Evolutionary conservation across 257 asterid genomes (phyloP).

Genomic region (Nemophila menziesii): DNA sequence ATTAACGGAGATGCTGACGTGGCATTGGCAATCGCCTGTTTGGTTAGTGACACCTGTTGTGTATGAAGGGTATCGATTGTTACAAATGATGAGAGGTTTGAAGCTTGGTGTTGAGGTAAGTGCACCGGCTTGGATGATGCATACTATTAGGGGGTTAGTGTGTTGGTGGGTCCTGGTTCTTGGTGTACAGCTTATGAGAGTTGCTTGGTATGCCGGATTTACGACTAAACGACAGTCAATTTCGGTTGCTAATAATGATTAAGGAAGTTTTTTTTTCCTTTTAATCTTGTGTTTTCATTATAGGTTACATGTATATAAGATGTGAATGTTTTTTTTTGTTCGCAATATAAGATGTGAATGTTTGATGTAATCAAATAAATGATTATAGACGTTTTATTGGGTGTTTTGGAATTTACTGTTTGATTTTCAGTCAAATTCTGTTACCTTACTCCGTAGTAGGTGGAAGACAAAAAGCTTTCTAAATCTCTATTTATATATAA

Average conservation of each 20-base stretch:
- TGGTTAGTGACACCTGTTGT: constrained; percentile 87
- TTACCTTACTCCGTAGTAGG: too few relatives aligned
- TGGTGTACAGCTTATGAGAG: constrained; percentile 94
- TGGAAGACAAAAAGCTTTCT: too few relatives aligned
- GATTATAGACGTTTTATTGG: too few relatives aligned
- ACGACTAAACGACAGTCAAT: constrained; percentile 31
- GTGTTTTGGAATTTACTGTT: too few relatives aligned
- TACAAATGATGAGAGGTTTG: constrained; percentile 91
- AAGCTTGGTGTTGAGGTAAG: constrained; percentile 68
- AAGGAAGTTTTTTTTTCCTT: background rate
- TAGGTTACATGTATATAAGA: background rate
- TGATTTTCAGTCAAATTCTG: too few relatives aligned
- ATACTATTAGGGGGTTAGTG: constrained; percentile 59
- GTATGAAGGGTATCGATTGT: constrained; percentile 68
- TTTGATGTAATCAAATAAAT: too few relatives aligned
- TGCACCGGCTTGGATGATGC: constrained; percentile 68
- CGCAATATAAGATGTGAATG: too few relatives aligned
- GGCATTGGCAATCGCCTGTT: constrained; percentile 97
- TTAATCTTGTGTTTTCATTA: background rate
- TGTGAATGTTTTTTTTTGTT: too few relatives aligned
- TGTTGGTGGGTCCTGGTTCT: constrained; percentile 94
- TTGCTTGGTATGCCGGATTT: constrained; percentile 93
- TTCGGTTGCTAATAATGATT: constrained; percentile 11
- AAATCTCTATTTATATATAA: too few relatives aligned
- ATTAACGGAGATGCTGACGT: constrained; percentile 78